Evolutionary conservation across 176 grass and related monocot species (phyloP).

Genomic region (Phoenix dactylifera): DNA sequence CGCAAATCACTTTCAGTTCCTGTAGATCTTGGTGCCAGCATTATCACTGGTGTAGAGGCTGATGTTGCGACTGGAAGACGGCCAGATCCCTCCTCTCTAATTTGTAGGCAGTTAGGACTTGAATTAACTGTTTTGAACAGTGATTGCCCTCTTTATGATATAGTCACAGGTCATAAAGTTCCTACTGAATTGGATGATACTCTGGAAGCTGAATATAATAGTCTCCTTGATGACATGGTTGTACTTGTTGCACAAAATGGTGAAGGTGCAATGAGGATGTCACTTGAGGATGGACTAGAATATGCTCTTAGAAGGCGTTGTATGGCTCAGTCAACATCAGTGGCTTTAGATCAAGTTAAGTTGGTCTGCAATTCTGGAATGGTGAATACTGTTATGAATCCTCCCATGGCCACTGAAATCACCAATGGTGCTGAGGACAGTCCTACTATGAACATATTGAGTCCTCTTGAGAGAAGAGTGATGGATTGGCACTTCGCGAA

Average conservation of each 20-base stretch:
- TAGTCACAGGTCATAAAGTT: constrained; percentile 73
- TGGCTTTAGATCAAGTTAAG: constrained; percentile 31
- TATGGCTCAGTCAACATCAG: constrained; percentile 31
- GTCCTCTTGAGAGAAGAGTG: constrained; percentile 80
- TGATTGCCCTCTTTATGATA: constrained; percentile 94
- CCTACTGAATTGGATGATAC: constrained; percentile 68
- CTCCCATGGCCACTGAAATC: constrained; percentile 33
- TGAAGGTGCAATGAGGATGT: constrained; percentile 68
- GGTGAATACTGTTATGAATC: constrained; percentile 23
- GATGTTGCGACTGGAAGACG: constrained; percentile 91
- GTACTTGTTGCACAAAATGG: constrained; percentile 83
- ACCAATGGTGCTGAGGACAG: constrained; percentile 19
- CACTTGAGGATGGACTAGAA: constrained; percentile 89
- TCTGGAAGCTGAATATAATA: constrained; percentile 85
- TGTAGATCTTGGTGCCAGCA: constrained; percentile 99
- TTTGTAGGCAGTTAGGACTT: constrained; percentile 91
- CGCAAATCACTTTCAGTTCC: constrained; percentile 81
- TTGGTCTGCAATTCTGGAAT: constrained; percentile 28
- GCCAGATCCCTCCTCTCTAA: constrained; percentile 86
- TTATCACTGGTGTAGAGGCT: constrained; percentile 94
- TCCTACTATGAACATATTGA: constrained; percentile 42
- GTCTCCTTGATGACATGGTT: constrained; percentile 90
- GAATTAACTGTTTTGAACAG: constrained; percentile 85
- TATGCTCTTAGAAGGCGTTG: constrained; percentile 74
- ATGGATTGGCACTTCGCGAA: constrained; percentile 99